Conservation (phyloP, 495 filamentous ascomycete genomes). For the Podospora bellae-mahoneyi region DNA sequence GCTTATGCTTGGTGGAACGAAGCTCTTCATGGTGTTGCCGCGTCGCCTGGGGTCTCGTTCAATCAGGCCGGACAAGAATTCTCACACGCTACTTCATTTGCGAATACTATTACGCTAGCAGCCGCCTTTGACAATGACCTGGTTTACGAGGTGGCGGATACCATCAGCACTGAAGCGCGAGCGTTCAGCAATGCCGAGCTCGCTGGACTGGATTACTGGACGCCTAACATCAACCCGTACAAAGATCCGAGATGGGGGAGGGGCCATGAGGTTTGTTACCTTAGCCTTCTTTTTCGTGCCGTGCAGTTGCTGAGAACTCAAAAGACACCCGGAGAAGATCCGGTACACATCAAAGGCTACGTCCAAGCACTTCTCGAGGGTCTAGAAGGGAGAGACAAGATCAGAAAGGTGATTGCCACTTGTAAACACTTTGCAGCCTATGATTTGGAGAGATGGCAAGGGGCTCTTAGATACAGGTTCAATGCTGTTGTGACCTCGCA, state of each 20-base stretch:
- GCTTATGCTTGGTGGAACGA: conserved; percentile 54
- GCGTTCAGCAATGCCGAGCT: conserved; percentile 63
- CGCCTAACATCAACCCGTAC: conserved; percentile 69
- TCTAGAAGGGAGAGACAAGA: conserved; percentile 18
- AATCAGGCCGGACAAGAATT: conserved; percentile 29
- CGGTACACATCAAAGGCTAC: conserved; percentile 38
- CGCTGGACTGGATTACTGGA: conserved; percentile 59
- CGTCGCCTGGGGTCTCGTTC: conserved; percentile 23
- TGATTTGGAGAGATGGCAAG: conserved; percentile 55
- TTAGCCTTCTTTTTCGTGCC: not conserved
- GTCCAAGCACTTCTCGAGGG: conserved; percentile 36
- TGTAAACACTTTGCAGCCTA: conserved; percentile 48
- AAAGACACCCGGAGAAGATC: conserved; percentile 40
- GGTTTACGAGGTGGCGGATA: conserved; percentile 38
- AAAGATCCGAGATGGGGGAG: conserved; percentile 47
- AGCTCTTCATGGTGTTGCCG: conserved; percentile 48
- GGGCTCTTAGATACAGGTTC: conserved; percentile 34
- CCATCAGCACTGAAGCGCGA: conserved; percentile 60
- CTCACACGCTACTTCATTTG: conserved; percentile 48
- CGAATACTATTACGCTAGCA: conserved; percentile 42
- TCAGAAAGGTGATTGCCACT: conserved; percentile 24
- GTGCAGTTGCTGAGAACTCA: not conserved
- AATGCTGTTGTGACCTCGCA: conserved; percentile 42
- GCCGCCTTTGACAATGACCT: conserved; percentile 50
- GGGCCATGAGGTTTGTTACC: conserved; percentile 9